Conservation (phyloP, 805 yeast species). For the Vanderwaltozyma polyspora region DNA sequence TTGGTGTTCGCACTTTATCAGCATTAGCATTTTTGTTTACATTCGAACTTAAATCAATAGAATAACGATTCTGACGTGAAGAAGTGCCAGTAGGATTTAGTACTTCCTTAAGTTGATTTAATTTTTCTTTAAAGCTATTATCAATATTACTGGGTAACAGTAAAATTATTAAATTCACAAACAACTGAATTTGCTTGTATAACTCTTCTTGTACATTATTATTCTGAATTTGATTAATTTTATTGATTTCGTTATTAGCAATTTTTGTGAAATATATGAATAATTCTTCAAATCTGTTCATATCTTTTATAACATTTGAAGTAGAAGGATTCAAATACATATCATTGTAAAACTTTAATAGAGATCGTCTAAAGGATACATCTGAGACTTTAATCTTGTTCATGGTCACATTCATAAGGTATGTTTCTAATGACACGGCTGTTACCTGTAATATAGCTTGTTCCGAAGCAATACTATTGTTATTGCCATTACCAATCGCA, state of each 20-base stretch:
- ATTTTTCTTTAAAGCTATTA: slow-evolving; percentile 26
- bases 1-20: slow-evolving; percentile 29
- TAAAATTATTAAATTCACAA: slow-evolving; percentile 15
- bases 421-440: slow-evolving; percentile 30
- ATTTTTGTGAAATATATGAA: slow-evolving; percentile 42
- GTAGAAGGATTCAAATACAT: slow-evolving; percentile 34
- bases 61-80: too few relatives aligned
- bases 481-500: neutral
- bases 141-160: slow-evolving; percentile 9
- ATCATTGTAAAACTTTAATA: slow-evolving; percentile 54
- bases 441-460: slow-evolving; percentile 29
- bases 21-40: neutral
- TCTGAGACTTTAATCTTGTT: slow-evolving; percentile 26
- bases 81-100: too few relatives aligned
- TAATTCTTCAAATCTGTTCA: slow-evolving; percentile 33
- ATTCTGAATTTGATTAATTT: too few relatives aligned
- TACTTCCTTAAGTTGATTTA: too few relatives aligned
- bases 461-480: slow-evolving; percentile 10
- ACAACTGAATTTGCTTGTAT: slow-evolving; percentile 16
- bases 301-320: slow-evolving; percentile 20
- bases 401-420: slow-evolving; percentile 38
- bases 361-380: slow-evolving; percentile 43
- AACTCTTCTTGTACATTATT: slow-evolving; percentile 19
- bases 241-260: slow-evolving; percentile 43
- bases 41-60: neutral